A percentile compares a stretch with the other conserved stretches of the same genome.
Evolutionary conservation across 441 rosid genomes (phyloP).

Genomic region (Pelargonium cotyledonis): DNA sequence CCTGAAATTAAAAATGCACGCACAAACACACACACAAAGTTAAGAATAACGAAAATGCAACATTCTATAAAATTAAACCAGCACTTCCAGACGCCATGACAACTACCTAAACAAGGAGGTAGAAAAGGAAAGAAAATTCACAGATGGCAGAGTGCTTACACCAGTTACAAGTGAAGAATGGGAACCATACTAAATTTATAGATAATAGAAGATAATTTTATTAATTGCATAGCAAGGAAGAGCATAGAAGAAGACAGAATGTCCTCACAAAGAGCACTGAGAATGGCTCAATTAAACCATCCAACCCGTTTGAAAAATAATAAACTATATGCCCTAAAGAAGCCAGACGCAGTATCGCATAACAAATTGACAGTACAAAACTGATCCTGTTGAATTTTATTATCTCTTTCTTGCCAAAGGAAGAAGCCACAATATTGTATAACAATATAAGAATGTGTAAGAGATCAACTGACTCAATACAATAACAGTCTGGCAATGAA

Average conservation of each 20-base stretch:
- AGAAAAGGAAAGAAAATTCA: neutral
- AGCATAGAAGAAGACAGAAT: neutral
- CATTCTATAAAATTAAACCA: slow-evolving; percentile 5
- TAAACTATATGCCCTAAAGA: too few relatives aligned
- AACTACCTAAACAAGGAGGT: neutral
- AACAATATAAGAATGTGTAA: too few relatives aligned
- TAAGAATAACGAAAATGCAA: slow-evolving; percentile 3
- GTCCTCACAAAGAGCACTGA: neutral
- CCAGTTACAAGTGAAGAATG: neutral
- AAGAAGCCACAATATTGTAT: too few relatives aligned
- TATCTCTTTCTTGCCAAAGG: too few relatives aligned
- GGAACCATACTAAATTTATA: neutral
- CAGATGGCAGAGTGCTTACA: neutral
- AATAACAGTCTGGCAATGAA: too few relatives aligned
- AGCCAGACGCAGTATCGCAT: too few relatives aligned
- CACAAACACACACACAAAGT: slow-evolving; percentile 16
- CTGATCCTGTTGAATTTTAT: too few relatives aligned
- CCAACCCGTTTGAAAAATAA: too few relatives aligned
- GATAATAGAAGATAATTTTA: neutral
- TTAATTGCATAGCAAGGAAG: neutral
- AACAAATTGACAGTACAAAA: too few relatives aligned
- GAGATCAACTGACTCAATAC: too few relatives aligned
- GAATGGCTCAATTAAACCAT: neutral
- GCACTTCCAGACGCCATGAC: neutral
- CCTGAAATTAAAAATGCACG: slow-evolving; percentile 29